Evolutionary conservation across 805 yeast genomes (phyloP).

Genomic region (Ogataea allantospora): DNA sequence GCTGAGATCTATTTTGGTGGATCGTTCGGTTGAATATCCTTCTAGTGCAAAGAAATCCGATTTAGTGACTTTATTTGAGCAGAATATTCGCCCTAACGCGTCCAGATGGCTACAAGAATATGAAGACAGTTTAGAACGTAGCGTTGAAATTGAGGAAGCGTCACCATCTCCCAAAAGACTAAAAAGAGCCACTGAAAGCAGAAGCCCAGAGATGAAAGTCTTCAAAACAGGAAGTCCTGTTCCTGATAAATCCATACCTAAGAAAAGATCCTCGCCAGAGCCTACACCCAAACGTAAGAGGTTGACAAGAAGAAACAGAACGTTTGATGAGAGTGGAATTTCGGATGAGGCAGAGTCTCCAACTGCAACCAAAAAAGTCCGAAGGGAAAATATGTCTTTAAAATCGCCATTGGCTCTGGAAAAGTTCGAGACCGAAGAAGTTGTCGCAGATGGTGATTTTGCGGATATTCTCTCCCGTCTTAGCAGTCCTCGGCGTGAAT

Average conservation of each 20-base stretch:
- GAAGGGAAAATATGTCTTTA: not conserved
- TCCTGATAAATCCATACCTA: slow-evolving; percentile 16
- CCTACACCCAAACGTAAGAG: slow-evolving; percentile 20
- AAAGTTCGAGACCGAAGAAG: slow-evolving; percentile 24
- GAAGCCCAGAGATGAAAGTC: slow-evolving; percentile 3
- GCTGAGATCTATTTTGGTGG: slow-evolving; percentile 62
- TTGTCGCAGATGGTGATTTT: slow-evolving; percentile 13
- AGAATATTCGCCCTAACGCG: slow-evolving; percentile 50
- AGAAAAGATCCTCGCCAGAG: slow-evolving; percentile 18
- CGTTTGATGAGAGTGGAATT: slow-evolving; percentile 10
- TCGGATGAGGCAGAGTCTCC: slow-evolving; percentile 19
- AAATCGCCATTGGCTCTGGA: slow-evolving; percentile 23
- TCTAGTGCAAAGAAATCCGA: slow-evolving; percentile 67
- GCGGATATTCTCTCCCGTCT: slow-evolving; percentile 10
- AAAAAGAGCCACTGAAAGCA: slow-evolving; percentile 1
- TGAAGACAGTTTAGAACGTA: slow-evolving; percentile 7
- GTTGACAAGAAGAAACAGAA: slow-evolving; percentile 13
- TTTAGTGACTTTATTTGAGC: slow-evolving; percentile 59
- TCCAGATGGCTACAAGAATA: slow-evolving; percentile 37
- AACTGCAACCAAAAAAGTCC: slow-evolving; percentile 2
- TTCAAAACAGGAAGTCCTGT: slow-evolving; percentile 2
- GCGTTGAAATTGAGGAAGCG: slow-evolving; percentile 10
- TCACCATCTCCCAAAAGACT: not conserved
- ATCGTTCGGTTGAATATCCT: slow-evolving; percentile 59
- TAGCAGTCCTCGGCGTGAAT: slow-evolving; percentile 4